Evolutionary conservation across 371 early-diverging fungal species (phyloP), one percentile per base, ranked within the genome.

Genomic region (Rhizopus stolonifer): DNA sequence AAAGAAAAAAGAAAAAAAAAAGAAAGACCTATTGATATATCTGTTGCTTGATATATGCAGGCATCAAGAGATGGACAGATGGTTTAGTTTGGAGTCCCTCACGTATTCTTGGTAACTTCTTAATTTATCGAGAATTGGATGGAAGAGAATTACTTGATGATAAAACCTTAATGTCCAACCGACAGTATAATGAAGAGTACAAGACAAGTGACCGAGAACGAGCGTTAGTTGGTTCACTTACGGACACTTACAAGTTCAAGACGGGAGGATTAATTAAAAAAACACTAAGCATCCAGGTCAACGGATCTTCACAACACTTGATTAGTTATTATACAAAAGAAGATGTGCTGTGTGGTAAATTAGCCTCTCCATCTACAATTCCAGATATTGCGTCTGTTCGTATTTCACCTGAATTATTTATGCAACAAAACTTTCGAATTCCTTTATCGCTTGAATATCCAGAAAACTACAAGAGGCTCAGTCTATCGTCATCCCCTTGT

Each of bases 31-130:
- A 47, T 60, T 1, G 40, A 23, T 11, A 22, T 31, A 2, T 17
- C n/a, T 66, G n/a, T n/a, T n/a, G n/a, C n/a, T n/a, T n/a, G n/a
- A n/a, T n/a, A n/a, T n/a, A n/a, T n/a, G n/a, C 2, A 91, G 89
- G 93, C 10, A 72, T 94, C 64, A 88, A 88, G 53, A 74, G 94
- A 33, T 94, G 94, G 94, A 94, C 94, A 1, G 94, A 93, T 65
- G 92, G 93, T 13, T 74, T 83, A 19, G 80, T 83, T 17, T 92
- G 93, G 94, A 87, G 89, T 18, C 90, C 93, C 6, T 89, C 89
- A 24, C 83, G 94, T 23, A 86, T 89, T 2, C 77, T 85, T 23
- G 90, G 90, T 31, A 85, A 86, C 65, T 91, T 90, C 58, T 60
- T 90, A 36, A 81, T 88, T 44, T 90, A 91, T 63, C 86, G 87